These are phyloP conservation scores for Pisolithus albus DNA, from an alignment of 768 basidiomycete species.

Conservation along the genomic window DNA sequence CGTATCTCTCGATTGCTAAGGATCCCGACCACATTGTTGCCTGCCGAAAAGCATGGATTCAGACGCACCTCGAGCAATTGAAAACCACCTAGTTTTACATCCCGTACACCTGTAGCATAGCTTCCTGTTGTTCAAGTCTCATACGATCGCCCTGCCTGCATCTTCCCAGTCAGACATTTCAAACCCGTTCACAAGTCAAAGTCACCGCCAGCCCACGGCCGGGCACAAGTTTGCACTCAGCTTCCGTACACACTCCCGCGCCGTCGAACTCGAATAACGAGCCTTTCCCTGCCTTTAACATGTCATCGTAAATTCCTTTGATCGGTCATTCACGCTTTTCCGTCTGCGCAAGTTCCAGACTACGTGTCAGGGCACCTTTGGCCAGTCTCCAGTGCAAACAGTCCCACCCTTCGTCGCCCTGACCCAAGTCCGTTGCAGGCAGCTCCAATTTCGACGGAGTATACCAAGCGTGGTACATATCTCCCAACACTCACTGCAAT, in stretches of 20 bases:
- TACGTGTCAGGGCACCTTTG: conserved; percentile 35
- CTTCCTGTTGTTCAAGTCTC: conserved; percentile 23
- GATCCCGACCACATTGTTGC: too few species aligned
- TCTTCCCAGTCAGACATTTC: conserved; percentile 38
- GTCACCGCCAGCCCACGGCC: conserved; percentile 29
- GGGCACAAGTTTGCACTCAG: conserved; percentile 10
- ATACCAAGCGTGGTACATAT: conserved; percentile 37
- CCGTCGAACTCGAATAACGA: conserved; percentile 4
- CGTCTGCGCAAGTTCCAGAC: conserved; percentile 44
- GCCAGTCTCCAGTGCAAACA: conserved; percentile 43
- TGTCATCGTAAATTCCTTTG: conserved; percentile 5
- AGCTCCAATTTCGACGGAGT: conserved; percentile 28
- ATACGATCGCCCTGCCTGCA: conserved; percentile 35
- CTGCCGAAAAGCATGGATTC: too few species aligned
- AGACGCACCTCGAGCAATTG: too few species aligned
- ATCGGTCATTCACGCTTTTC: conserved; percentile 19
- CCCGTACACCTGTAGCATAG: too few species aligned
- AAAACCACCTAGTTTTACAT: too few species aligned
- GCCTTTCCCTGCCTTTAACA: conserved; percentile 3
- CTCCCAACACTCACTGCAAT: conserved; percentile 69
- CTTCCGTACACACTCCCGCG: conserved; percentile 14
- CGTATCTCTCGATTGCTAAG: too few species aligned
- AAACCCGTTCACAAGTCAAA: conserved; percentile 53
- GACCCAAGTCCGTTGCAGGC: conserved; percentile 22
- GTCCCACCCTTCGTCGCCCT: conserved; percentile 47